A percentile compares a stretch with the other conserved stretches of the same genome.
These are phyloP conservation scores for Lophiostoma macrostomum DNA, from an alignment of 495 filamentous ascomycete species.

Conservation along the genomic window DNA sequence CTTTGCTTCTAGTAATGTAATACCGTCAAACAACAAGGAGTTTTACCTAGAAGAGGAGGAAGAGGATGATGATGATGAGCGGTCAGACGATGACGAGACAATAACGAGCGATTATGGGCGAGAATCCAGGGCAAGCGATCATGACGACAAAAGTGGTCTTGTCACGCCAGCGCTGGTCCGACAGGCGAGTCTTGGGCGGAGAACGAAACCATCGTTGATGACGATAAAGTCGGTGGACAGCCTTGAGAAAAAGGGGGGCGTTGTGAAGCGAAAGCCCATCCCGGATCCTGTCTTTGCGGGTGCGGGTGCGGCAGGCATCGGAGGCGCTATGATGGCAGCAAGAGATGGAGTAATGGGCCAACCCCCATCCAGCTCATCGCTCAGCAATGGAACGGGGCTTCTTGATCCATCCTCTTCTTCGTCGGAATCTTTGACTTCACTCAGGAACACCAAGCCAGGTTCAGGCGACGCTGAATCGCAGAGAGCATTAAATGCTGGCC, in stretches of 20 bases:
- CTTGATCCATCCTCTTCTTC: slow-evolving; percentile 38
- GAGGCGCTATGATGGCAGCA: slow-evolving; percentile 27
- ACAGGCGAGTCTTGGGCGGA: slow-evolving; percentile 73
- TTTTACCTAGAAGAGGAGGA: slow-evolving; percentile 40
- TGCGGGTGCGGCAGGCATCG: slow-evolving; percentile 23
- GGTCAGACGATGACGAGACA: slow-evolving; percentile 46
- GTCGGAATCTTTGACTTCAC: slow-evolving; percentile 29
- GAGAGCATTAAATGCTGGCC: slow-evolving; percentile 7
- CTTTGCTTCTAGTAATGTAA: slow-evolving; percentile 76
- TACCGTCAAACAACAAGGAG: slow-evolving; percentile 53
- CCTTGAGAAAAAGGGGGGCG: slow-evolving; percentile 5
- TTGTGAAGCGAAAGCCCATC: slow-evolving; percentile 26
- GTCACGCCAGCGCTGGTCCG: slow-evolving; percentile 50
- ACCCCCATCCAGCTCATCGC: slow-evolving; percentile 7
- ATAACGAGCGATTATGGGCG: slow-evolving; percentile 36
- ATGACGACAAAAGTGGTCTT: slow-evolving; percentile 59
- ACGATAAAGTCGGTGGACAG: slow-evolving; percentile 51
- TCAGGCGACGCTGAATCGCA: too few species aligned
- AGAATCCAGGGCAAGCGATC: slow-evolving; percentile 46
- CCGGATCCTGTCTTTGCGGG: too few species aligned
- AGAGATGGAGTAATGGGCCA: slow-evolving; percentile 19
- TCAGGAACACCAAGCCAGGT: slow-evolving; percentile 21
- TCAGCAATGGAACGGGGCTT: slow-evolving; percentile 36
- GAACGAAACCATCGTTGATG: slow-evolving; percentile 68
- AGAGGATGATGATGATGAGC: slow-evolving; percentile 38